Evolutionary conservation across 192 early-diverging fungal species (phyloP), one percentile per base, ranked within the genome.

Genomic region (Coemansia umbellata): DNA sequence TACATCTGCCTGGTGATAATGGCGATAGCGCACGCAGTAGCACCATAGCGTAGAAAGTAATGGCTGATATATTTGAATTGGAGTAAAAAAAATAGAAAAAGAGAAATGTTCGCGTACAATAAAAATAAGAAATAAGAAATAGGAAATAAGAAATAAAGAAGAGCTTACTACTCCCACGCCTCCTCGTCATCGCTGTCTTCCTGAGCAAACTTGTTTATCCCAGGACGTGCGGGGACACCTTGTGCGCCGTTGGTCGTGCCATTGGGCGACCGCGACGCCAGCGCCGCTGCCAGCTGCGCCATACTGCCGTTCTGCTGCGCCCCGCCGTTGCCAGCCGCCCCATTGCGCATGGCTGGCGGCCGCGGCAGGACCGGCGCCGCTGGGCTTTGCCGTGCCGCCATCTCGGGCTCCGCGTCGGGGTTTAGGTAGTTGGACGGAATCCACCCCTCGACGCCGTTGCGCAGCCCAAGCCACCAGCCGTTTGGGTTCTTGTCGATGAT

Each of bases 391-490:
- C 60, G 55, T 10, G 55, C 26, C 15, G 68, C 65, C 21, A 74
- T 69, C 9, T 80, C 82, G 31, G 83, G 82, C 37, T 87, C 85
- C 8, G 85, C 58, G 30, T 86, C 79, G 15, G 81, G 81, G 42
- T 80, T 83, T 21, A 88, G 53, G 50, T 90, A 90, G 63, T 90
- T 87, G 52, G 85, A 86, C n/a, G 87, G 87, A 11, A 90, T 80
- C 87, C 86, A 90, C 21, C 85, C 85, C 71, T 88, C 83, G 26
- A 65, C 31, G 27, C 82, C 83, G 44, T 79, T 80, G 37, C 75
- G 68, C 37, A 53, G 37, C 30, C 60, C 74, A 10, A 81, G 58
- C 82, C 72, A 81, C 70, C 74, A 82, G 48, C 81, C 84, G 59
- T 70, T 84, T 22, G 74, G 50, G 50, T 82, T 78, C 43, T 87